These are phyloP conservation scores for Tetraselmis striata DNA, from an alignment of 139 green algal species.

Conservation along the genomic window DNA sequence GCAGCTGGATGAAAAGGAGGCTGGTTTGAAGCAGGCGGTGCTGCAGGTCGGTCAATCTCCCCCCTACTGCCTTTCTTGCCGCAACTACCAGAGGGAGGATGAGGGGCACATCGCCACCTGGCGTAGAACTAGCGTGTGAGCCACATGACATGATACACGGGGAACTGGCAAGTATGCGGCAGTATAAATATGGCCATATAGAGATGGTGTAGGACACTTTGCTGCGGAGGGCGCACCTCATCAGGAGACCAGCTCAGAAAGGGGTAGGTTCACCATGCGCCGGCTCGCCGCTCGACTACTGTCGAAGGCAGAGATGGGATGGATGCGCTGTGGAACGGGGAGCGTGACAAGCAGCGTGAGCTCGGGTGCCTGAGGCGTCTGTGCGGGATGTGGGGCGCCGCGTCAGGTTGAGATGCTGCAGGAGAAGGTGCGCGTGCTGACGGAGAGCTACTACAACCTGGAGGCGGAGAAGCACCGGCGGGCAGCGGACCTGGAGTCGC, in stretches of 20 bases:
- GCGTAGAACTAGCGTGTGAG: too few species aligned
- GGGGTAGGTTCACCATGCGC: conserved; percentile 6
- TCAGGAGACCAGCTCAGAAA: conserved; percentile 47
- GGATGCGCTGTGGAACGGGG: background rate
- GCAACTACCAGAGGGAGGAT: too few species aligned
- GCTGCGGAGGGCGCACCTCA: too few species aligned
- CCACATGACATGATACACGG: too few species aligned
- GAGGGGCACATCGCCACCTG: too few species aligned
- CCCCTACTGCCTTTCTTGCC: too few species aligned
- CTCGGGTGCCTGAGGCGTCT: background rate
- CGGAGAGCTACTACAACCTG: conserved; percentile 1
- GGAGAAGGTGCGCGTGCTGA: conserved; percentile 32
- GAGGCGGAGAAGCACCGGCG: background rate
- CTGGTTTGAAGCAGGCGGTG: background rate
- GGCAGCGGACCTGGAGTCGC: background rate
- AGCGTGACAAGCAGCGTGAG: background rate
- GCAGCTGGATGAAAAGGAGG: background rate
- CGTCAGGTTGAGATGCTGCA: conserved; percentile 34
- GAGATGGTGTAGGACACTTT: too few species aligned
- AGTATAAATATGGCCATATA: too few species aligned
- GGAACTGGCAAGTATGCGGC: too few species aligned
- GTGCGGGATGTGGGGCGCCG: too few species aligned
- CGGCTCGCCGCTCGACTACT: background rate
- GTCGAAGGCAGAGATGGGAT: conserved; percentile 7
- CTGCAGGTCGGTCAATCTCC: background rate